Evolutionary conservation across 2,329 filamentous ascomycete species (phyloP), one percentile per base, ranked within the genome.

Genomic region (Neoascochyta sp.): DNA sequence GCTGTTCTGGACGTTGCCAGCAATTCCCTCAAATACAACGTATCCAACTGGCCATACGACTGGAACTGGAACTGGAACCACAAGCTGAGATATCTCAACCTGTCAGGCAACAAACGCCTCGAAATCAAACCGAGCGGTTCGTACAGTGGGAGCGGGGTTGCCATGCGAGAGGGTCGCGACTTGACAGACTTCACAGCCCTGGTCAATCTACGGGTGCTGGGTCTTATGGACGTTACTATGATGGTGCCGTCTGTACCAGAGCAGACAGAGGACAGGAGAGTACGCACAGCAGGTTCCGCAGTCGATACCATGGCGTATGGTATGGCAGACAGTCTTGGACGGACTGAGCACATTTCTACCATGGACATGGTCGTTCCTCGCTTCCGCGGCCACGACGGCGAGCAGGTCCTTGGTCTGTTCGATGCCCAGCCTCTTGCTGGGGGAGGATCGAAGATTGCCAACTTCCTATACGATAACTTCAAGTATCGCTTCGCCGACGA

Each of bases 31-130:
- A 98, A 96, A 64, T 98, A 98, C 74, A 98, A 98, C 59, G 93
- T 98, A 26, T 92, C 88, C 16, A 98, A 98, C 55, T 95, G 94
- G 73, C 92, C 90, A 0, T 98, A 98, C 58, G 92, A 98, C 60
- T 98, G 92, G 92, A 98, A 98, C 54, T 98, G 92, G 92, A 96
- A 96, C 56, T 86, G 92, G 73, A 98, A 98, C 54, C 86, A 85
- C 27, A 93, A 95, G 51, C 69, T 98, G 45, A 84, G 89, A 42
- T 98, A 93, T 56, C 80, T 98, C 41, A 98, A 96, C 55, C 73
- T 98, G 54, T 96, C 90, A 1, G 92, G 92, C 29, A 98, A 98
- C 68, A 95, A 95, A 63, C 81, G 90, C 28, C 68, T 98, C 18
- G 92, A 98, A 63, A 96, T 98, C 67, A 81, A 81, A 53, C 78